Evolutionary conservation across 2,329 filamentous ascomycete species (phyloP).

Genomic region (Cordyceps sp.): DNA sequence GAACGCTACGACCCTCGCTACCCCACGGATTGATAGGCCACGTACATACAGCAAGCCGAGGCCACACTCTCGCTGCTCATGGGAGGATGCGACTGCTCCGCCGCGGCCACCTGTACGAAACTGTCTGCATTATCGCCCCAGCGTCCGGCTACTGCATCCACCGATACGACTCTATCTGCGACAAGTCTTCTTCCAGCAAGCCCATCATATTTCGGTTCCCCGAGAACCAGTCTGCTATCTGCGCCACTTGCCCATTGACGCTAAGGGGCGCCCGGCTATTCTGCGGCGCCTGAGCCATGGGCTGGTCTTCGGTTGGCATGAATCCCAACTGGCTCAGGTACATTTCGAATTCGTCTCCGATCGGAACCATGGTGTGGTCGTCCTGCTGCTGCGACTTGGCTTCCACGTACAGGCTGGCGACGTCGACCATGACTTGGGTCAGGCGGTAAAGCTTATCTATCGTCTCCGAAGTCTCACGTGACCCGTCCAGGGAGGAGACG

Average conservation of each 20-base stretch:
- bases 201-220: conserved; percentile 50
- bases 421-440: conserved; percentile 42
- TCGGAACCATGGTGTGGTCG: conserved; percentile 27
- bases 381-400: conserved; percentile 34
- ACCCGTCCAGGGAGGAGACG: conserved; percentile 33
- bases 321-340: conserved; percentile 49
- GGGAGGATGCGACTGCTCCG: no score
- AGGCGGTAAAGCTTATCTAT: conserved; percentile 44
- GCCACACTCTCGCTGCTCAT: no score
- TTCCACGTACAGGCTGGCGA: conserved; percentile 45
- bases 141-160: conserved; percentile 13
- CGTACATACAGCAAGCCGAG: not conserved
- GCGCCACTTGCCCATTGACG: conserved; percentile 18
- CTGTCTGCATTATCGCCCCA: not conserved
- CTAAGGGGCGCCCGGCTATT: conserved; percentile 5
- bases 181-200: conserved; percentile 43
- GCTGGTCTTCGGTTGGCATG: conserved; percentile 25
- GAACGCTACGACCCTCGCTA: conserved; percentile 46
- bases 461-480: conserved; percentile 35
- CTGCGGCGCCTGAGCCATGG: conserved; percentile 9
- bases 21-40: conserved; percentile 34
- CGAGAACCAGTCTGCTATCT: conserved; percentile 49
- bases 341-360: conserved; percentile 44
- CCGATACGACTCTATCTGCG: conserved; percentile 22
- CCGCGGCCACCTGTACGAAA: no score